Base-by-base conservation (phyloP, 768 basidiomycete species). In the Mycena crocata region DNA sequence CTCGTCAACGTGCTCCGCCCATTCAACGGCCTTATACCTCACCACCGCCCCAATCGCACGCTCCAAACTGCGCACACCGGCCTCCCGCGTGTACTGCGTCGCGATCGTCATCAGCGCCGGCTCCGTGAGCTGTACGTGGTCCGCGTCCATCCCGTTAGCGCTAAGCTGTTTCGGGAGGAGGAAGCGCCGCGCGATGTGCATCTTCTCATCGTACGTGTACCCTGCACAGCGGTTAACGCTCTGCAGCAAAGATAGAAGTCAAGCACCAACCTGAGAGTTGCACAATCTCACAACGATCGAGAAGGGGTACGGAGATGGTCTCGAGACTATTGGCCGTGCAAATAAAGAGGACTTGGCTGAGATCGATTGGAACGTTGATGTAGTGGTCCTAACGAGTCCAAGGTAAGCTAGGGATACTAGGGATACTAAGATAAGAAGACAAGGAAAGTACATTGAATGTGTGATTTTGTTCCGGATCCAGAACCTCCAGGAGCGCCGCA, bases 391-490 rank as follows among this genome's bases (percentile, higher is more conserved):
- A 72, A 32, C 76, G 5, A 23, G 1, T 17, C n/a, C 69, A 49
- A 10, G 42, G 63, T 9, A 57, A 58, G 45, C 42, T 9, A 9
- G 24, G 57, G 30, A 49, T 39, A n/a, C n/a, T n/a, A n/a, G n/a
- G n/a, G n/a, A n/a, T n/a, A n/a, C n/a, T n/a, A 24, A 19, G 51
- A 23, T 44, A 30, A 13, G 28, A 62, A 32, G 49, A 45, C 15
- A 34, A 57, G 21, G 44, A 28, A 46, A 77, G 86, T 56, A 90
- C 92, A 74, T 91, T 93, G 74, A 94, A 94, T 0, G 88, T 84
- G 73, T 92, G 87, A 67, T 96, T 96, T 77, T 97, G 95, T 75
- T 98, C 96, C 0, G 96, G 96, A 75, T 98, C 96, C 57, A 98
- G 84, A 0, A 96, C 95, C 73, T 98, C 96, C 5, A 98, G 80